Conservation (phyloP, 768 basidiomycete species). For the Ramaria rubella region DNA sequence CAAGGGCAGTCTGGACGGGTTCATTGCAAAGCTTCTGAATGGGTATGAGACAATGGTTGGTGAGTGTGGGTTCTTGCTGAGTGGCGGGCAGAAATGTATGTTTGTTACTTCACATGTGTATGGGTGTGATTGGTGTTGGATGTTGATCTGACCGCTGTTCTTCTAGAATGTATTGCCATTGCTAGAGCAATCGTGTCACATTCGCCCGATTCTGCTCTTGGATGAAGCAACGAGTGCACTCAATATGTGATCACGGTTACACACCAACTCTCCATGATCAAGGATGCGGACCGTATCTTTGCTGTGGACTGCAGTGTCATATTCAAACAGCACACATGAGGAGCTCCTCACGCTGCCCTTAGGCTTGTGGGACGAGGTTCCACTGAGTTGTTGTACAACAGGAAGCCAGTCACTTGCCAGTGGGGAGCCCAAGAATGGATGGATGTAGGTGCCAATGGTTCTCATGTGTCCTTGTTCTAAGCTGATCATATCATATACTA, state of each 20-base stretch:
- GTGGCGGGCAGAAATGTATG: constrained; percentile 71
- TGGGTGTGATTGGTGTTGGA: neutral
- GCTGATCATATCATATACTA: too few species aligned
- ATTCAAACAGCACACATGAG: constrained; percentile 65
- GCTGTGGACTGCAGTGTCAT: constrained; percentile 87
- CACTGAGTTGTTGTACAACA: constrained; percentile 49
- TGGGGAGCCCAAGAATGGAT: too few species aligned
- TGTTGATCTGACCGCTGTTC: neutral
- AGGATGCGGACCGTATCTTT: constrained; percentile 75
- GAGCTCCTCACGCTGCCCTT: constrained; percentile 52
- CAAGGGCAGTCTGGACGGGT: constrained; percentile 88
- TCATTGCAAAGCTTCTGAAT: constrained; percentile 70
- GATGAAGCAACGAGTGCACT: constrained; percentile 86
- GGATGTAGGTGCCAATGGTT: too few species aligned
- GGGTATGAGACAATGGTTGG: constrained; percentile 88
- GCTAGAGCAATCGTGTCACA: constrained; percentile 87
- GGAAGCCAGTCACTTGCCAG: constrained; percentile 56
- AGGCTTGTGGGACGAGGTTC: constrained; percentile 63
- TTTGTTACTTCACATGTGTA: too few species aligned
- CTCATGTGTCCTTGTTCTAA: too few species aligned
- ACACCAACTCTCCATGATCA: constrained; percentile 77
- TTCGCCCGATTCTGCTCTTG: constrained; percentile 76
- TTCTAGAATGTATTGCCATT: constrained; percentile 69
- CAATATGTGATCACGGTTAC: constrained; percentile 83
- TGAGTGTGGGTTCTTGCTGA: constrained; percentile 79